phyloP scores from a whole-genome alignment of 306 rosid species.

The Ceratonia siliqua region DNA sequence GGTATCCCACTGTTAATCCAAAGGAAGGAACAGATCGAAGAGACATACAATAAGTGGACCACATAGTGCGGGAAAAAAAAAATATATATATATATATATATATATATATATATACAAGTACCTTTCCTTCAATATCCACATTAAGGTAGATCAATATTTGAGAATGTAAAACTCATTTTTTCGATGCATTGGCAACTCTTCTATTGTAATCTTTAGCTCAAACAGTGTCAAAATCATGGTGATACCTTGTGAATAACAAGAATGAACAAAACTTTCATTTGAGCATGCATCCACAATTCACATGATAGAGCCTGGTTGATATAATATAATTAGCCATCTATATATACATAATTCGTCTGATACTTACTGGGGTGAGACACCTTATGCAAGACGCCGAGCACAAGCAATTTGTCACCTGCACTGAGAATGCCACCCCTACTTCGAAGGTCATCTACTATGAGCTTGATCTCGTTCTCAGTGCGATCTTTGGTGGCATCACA shows the following conservation, averaged over 20 bases:
- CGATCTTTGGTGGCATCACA: slow-evolving; percentile 58
- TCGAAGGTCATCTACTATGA: slow-evolving; percentile 27
- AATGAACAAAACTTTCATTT: background rate
- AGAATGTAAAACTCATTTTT: background rate
- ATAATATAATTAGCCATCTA: background rate
- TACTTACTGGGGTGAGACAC: slow-evolving; percentile 60
- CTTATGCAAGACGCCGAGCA: slow-evolving; percentile 60
- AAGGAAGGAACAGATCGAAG: slow-evolving; percentile 9
- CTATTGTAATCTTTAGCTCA: background rate
- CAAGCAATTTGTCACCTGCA: slow-evolving; percentile 43
- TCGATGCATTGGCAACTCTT: background rate
- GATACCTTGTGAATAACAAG: background rate
- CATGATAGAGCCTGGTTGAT: background rate
- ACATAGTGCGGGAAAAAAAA: background rate
- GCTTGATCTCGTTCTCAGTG: slow-evolving; percentile 39
- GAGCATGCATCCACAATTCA: background rate
- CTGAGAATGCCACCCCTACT: slow-evolving; percentile 41
- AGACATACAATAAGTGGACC: background rate
- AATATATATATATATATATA: no score
- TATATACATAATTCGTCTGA: background rate
- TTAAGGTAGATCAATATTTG: background rate
- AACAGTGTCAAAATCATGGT: background rate
- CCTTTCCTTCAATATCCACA: background rate
- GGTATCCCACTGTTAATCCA: slow-evolving; percentile 70
- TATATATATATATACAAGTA: background rate